phyloP scores from a whole-genome alignment of 768 basidiomycete genomes.

The Leccinum broughii region DNA sequence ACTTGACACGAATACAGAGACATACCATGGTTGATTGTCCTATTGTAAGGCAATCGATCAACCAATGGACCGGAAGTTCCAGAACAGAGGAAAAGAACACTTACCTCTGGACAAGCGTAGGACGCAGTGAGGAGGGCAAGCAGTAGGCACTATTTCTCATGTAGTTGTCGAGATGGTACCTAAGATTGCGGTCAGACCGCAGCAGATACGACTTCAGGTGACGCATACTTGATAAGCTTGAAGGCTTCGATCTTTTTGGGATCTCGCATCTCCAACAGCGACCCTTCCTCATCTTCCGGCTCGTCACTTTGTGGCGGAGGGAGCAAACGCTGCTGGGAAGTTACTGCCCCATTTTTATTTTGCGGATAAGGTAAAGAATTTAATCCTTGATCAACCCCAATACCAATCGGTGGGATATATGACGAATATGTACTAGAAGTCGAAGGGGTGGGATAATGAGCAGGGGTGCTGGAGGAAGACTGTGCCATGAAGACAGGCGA shows the following conservation, averaged over 20 bases:
- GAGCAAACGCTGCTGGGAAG: conserved; percentile 28
- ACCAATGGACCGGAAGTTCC: not conserved
- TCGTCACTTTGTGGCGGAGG: conserved; percentile 38
- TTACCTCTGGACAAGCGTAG: conserved; percentile 84
- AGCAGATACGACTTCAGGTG: not conserved
- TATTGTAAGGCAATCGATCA: conserved; percentile 29
- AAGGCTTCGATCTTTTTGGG: conserved; percentile 77
- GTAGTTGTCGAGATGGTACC: conserved; percentile 91
- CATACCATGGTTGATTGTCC: conserved; percentile 83
- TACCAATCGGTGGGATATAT: conserved; percentile 59
- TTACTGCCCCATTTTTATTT: conserved; percentile 27
- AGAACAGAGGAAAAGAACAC: conserved; percentile 8
- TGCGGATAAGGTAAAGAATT: conserved; percentile 51
- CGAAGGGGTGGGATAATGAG: conserved; percentile 46
- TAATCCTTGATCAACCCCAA: conserved; percentile 56
- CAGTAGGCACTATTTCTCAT: conserved; percentile 84
- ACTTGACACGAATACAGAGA: conserved; percentile 9
- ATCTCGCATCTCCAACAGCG: conserved; percentile 42
- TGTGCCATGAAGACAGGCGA: conserved; percentile 66
- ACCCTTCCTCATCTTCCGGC: conserved; percentile 53
- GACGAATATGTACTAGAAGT: conserved; percentile 34
- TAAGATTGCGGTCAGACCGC: conserved; percentile 27
- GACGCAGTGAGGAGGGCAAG: conserved; percentile 83
- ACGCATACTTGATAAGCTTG: conserved; percentile 73
- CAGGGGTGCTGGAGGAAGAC: conserved; percentile 40